Evolutionary conservation across 2,329 filamentous ascomycete genomes (phyloP), one percentile per base, ranked within the genome.

Genomic region (Pyrenochaeta sp.): DNA sequence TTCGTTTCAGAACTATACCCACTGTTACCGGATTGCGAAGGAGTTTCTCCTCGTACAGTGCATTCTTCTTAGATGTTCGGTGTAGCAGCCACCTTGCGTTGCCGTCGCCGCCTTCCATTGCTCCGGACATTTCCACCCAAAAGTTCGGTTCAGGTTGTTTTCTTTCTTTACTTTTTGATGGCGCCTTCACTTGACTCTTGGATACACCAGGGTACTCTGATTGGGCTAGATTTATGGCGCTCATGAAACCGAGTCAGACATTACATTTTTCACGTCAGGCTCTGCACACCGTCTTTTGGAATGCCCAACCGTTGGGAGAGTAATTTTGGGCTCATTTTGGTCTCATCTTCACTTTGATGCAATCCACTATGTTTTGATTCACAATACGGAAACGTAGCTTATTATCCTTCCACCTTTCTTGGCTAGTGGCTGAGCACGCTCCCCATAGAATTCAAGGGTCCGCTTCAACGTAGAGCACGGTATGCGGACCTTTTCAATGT

Each of bases 381-480:
- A 20, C 31, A 20, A 34, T 18, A 22, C n/a, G 31, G 10, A 13
- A 7, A 20, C 19, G n/a, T 20, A 3, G 31, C 15, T 7, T n/a
- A 22, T 13, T 26, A n/a, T 18, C 10, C 13, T 31, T 27, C 7
- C 14, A 4, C 18, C 11, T 17, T 27, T 7, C 15, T 21, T 22
- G 23, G 32, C 14, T 22, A 23, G 19, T 22, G 23, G 32, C 14
- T 22, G 28, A 18, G 10, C 18, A 17, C 15, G 17, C 11, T 2
- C 21, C 18, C 20, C 18, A 24, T 22, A 15, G n/a, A 21, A 19
- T 22, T 37, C 18, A 13, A 17, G 14, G 22, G 7, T 18, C 29
- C 14, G 34, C 32, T 24, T 41, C 23, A 4, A 35, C 29, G 15
- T 38, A 42, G 32, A 29, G 21, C 13, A 46, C 18, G 21, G 15